These are phyloP conservation scores for Aspergillus oerlinghausenensis DNA, from an alignment of 2,329 filamentous ascomycete species.

Conservation along the genomic window DNA sequence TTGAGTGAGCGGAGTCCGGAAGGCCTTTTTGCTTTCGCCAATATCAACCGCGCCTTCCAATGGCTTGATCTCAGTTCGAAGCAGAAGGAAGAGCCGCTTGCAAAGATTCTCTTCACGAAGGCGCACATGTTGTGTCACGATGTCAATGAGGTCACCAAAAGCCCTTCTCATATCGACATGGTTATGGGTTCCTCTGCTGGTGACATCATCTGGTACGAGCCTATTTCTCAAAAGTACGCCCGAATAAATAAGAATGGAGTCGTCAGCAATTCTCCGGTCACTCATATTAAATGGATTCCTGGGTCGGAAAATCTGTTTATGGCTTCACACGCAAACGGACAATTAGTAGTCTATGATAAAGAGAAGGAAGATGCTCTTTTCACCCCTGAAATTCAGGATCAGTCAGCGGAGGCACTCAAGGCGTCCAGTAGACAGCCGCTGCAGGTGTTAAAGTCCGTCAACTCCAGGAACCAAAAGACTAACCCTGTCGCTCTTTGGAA, in stretches of 20 bases:
- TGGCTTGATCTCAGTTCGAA: constrained; percentile 84
- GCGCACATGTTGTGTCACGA: constrained; percentile 94
- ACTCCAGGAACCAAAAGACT: constrained; percentile 86
- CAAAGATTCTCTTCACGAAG: constrained; percentile 95
- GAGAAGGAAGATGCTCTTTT: constrained; percentile 88
- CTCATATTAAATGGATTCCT: constrained; percentile 87
- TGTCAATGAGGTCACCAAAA: constrained; percentile 79
- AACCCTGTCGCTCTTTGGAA: constrained; percentile 95
- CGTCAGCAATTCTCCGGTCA: constrained; percentile 80
- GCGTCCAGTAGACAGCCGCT: constrained; percentile 42
- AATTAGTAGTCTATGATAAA: constrained; percentile 91
- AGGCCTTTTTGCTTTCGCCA: constrained; percentile 86
- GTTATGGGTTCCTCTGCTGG: constrained; percentile 95
- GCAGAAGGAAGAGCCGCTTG: constrained; percentile 74
- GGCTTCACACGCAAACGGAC: constrained; percentile 86
- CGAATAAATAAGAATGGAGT: constrained; percentile 94
- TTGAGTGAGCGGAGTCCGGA: constrained; percentile 72
- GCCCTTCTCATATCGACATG: constrained; percentile 74
- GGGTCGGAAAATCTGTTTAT: constrained; percentile 91
- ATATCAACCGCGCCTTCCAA: constrained; percentile 91
- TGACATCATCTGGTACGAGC: constrained; percentile 98
- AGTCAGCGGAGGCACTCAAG: constrained; percentile 23
- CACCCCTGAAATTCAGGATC: constrained; percentile 55
- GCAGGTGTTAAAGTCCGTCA: constrained; percentile 81
- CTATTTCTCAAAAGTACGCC: constrained; percentile 91